Evolutionary conservation across 2,329 filamentous ascomycete species (phyloP), one percentile per base, ranked within the genome.

Genomic region (Cladosporium phlei): DNA sequence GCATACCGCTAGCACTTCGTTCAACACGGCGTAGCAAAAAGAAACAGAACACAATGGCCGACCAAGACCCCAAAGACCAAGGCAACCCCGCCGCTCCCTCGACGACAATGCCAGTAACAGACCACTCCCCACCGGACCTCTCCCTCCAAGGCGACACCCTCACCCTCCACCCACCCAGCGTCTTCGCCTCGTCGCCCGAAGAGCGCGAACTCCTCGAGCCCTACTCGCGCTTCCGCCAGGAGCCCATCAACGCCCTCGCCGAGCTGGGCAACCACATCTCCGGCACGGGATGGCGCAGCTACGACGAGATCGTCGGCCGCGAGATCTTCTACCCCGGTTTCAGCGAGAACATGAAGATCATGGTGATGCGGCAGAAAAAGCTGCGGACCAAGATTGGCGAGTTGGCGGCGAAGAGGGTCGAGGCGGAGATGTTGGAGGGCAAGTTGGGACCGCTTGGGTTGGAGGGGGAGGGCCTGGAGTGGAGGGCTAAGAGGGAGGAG

Each of bases 251-350:
- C 54, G 97, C 97, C 65, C 80, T 97, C 22, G 88, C 89, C 56
- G 93, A 98, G 72, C 85, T 98, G 25, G 93, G 87, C 37, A 76
- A 95, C 25, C 90, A 97, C 68, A 86, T 97, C 53, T 91, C 88
- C 10, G 93, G 93, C 46, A 85, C 86, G 40, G 91, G 90, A 64
- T 98, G 93, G 93, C 86, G 93, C 51, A 88, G 87, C 50, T 98
- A 98, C 71, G 88, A 97, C 62, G 74, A 85, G 52, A 78, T 90
- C 52, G 84, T 97, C 58, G 93, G 93, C 17, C 90, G 95, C 65
- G 88, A 89, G 8, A 84, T 96, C 53, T 97, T 91, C 71, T 98
- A 96, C 66, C 71, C 83, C 0, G 93, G 93, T 20, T 98, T 95
- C 69, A 85, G 83, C 21, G 91, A 96, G 54, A 82, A 88, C 49